Evolutionary conservation across 2,329 filamentous ascomycete genomes (phyloP).

Genomic region (Didymellaceae sp.): DNA sequence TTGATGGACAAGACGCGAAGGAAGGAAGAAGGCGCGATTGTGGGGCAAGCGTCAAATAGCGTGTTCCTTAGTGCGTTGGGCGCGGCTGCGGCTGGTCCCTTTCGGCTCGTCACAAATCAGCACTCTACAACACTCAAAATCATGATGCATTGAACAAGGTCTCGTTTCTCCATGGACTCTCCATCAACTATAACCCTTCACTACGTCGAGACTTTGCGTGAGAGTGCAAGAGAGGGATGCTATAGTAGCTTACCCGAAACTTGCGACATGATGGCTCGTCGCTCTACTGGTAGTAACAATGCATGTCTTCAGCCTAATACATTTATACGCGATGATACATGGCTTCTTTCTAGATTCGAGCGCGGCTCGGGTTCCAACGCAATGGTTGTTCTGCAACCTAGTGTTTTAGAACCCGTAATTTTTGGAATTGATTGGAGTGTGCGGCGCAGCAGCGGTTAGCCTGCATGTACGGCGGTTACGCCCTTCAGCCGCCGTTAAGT

Average conservation of each 20-base stretch:
- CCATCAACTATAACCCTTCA: too few relatives aligned
- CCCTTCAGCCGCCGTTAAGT: conserved; percentile 5
- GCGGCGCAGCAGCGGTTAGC: conserved; percentile 16
- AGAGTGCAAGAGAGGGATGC: too few relatives aligned
- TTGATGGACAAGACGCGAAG: conserved; percentile 7
- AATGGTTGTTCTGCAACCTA: background rate
- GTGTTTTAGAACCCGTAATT: conserved; percentile 1
- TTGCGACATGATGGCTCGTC: too few relatives aligned
- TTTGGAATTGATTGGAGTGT: conserved; percentile 14
- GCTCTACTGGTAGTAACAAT: background rate
- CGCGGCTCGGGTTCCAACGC: conserved; percentile 9
- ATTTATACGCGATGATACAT: conserved; percentile 9
- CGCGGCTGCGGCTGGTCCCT: conserved; percentile 11
- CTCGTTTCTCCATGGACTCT: too few relatives aligned
- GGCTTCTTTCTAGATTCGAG: background rate
- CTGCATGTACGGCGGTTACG: conserved; percentile 14
- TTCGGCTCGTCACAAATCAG: background rate
- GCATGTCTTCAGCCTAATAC: background rate
- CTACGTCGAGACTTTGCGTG: too few relatives aligned
- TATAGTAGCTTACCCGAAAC: too few relatives aligned
- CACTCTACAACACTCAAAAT: too few relatives aligned
- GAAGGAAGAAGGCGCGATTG: conserved; percentile 5
- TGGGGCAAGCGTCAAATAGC: conserved; percentile 5
- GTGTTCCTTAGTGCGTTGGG: background rate
- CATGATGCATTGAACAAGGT: too few relatives aligned